These are phyloP conservation scores for Penicillium sp. DNA, from an alignment of 2,329 filamentous ascomycete genomes.

Conservation along the genomic window DNA sequence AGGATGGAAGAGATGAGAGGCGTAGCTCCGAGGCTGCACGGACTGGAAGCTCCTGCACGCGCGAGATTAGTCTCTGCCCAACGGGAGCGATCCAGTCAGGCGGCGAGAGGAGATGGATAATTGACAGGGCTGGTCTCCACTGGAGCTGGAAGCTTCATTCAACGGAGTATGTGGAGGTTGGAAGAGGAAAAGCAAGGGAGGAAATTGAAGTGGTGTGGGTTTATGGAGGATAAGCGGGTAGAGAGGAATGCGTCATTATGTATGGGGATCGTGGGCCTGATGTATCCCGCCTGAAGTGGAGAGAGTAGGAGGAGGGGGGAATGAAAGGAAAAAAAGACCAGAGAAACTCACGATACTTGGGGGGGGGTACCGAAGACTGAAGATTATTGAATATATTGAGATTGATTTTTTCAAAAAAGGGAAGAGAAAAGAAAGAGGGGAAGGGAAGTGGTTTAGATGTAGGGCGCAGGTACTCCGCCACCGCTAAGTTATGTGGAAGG, in stretches of 20 bases:
- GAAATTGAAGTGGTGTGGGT: constrained; percentile 28
- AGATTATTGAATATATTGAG: not conserved
- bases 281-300: constrained; percentile 18
- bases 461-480: constrained; percentile 35
- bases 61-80: constrained; percentile 26
- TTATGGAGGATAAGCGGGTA: constrained; percentile 28
- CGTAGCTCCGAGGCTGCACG: constrained; percentile 22
- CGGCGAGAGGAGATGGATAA: constrained; percentile 4
- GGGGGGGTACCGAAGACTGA: not conserved
- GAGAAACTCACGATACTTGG: not conserved
- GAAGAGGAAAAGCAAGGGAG: constrained; percentile 29
- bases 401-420: not conserved
- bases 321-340: constrained; percentile 14
- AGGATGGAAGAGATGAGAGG: constrained; percentile 7
- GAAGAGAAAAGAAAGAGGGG: constrained; percentile 19
- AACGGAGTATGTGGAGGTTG: constrained; percentile 35
- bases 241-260: constrained; percentile 48
- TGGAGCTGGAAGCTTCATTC: constrained; percentile 12
- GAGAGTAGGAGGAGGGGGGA: constrained; percentile 13
- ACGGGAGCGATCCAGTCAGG: constrained; percentile 19
- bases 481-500: constrained; percentile 26
- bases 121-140: constrained; percentile 30
- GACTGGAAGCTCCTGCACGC: constrained; percentile 26
- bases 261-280: constrained; percentile 30
- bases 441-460: constrained; percentile 14